Conservation (phyloP, 1,139 yeast genomes). For the Diutina rugosa region DNA sequence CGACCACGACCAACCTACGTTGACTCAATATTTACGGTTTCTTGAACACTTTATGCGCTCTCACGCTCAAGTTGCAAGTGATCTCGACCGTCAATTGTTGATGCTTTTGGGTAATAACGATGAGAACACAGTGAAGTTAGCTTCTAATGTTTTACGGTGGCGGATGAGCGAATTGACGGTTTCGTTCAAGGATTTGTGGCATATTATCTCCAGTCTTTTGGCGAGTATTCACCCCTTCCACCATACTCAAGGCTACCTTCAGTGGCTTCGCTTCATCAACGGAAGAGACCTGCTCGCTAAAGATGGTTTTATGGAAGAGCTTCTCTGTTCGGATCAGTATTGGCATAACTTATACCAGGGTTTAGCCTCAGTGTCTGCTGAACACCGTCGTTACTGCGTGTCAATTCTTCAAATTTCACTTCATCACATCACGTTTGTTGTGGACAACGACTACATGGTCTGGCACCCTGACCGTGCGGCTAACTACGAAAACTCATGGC, state of each 20-base stretch:
- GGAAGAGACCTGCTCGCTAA: neutral
- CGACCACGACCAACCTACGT: neutral
- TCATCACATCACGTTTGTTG: conserved; percentile 23
- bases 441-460: conserved; percentile 28
- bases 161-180: neutral
- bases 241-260: neutral
- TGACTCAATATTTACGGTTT: neutral
- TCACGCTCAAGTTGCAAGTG: neutral
- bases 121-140: neutral
- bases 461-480: conserved; percentile 28
- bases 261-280: neutral
- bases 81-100: neutral
- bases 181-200: neutral
- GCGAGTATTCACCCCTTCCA: neutral
- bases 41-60: neutral
- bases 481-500: conserved; percentile 46
- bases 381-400: conserved; percentile 46
- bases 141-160: neutral
- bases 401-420: conserved; percentile 56
- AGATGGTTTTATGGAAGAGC: neutral
- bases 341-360: neutral
- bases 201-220: neutral
- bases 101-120: neutral
- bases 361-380: neutral
- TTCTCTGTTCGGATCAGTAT: neutral